Percentiles rank a stretch among this genome's conserved stretches.
These are phyloP conservation scores for Rhodotorula toruloides DNA, from an alignment of 768 basidiomycete species.

Conservation along the genomic window DNA sequence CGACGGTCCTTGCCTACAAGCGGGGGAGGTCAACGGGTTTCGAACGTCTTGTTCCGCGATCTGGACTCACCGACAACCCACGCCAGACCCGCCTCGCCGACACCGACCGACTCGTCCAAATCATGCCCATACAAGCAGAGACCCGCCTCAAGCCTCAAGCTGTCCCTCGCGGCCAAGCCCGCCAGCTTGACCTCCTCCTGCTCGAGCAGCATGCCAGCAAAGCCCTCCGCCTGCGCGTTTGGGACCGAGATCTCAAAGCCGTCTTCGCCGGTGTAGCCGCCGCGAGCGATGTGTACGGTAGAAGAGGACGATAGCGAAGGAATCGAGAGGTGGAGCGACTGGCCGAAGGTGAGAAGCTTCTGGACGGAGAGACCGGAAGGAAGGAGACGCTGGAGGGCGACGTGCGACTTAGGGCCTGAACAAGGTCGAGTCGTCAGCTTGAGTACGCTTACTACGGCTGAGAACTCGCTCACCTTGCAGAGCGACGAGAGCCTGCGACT, in stretches of 20 bases:
- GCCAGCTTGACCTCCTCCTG: conserved; percentile 61
- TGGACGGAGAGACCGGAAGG: conserved; percentile 16
- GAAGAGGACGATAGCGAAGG: conserved; percentile 55
- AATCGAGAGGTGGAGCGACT: conserved; percentile 71
- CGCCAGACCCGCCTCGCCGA: conserved; percentile 81
- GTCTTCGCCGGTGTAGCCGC: conserved; percentile 98
- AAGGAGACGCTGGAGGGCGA: conserved; percentile 60
- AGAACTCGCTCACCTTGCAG: conserved; percentile 69
- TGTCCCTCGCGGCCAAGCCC: conserved; percentile 88
- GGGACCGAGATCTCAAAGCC: conserved; percentile 65
- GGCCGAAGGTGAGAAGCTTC: conserved; percentile 72
- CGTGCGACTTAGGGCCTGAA: conserved; percentile 72
- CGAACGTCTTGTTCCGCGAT: not conserved
- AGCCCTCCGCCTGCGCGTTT: conserved; percentile 12
- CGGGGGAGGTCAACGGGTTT: conserved; percentile 7
- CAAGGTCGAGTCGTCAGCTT: not conserved
- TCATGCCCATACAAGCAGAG: conserved; percentile 96
- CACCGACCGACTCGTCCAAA: conserved; percentile 75
- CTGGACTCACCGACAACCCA: conserved; percentile 82
- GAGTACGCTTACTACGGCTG: not conserved
- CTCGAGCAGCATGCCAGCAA: conserved; percentile 32
- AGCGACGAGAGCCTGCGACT: conserved; percentile 81
- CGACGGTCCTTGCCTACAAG: conserved; percentile 73
- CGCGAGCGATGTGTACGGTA: conserved; percentile 65
- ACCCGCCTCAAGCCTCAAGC: conserved; percentile 88